Percentiles rank a stretch among this genome's conserved stretches.
Evolutionary conservation across 208 protist species (phyloP).

Genomic region (Strigomonas culicis): DNA sequence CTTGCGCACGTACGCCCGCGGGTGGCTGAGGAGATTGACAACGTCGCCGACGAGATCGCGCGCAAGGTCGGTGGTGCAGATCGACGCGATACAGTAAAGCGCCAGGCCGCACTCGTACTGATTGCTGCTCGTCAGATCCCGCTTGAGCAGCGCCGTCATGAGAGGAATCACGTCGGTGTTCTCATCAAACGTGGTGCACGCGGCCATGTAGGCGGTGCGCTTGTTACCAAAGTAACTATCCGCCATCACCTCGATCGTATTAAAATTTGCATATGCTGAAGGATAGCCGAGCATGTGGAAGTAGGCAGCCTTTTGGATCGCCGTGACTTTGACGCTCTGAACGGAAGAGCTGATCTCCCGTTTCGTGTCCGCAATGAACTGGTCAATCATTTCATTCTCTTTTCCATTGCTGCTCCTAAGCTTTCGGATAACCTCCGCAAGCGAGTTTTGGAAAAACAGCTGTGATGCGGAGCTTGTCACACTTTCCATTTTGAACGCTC

Average conservation of each 20-base stretch:
- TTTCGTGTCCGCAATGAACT: conserved; percentile 92
- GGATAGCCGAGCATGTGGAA: conserved; percentile 98
- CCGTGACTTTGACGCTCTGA: conserved; percentile 90
- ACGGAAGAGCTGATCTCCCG: conserved; percentile 90
- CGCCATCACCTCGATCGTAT: conserved; percentile 96
- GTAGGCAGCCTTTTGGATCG: conserved; percentile 97
- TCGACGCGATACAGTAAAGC: conserved; percentile 94
- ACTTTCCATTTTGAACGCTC: conserved; percentile 10
- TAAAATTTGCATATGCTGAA: conserved; percentile 95
- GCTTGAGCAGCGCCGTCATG: conserved; percentile 96
- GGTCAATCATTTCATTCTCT: conserved; percentile 92
- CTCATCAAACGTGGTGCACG: conserved; percentile 93
- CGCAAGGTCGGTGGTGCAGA: conserved; percentile 96
- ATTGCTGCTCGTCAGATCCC: conserved; percentile 93
- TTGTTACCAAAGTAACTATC: conserved; percentile 78
- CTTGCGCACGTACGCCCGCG: conserved; percentile 94
- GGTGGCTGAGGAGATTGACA: conserved; percentile 89
- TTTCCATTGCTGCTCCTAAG: conserved; percentile 81
- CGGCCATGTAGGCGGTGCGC: conserved; percentile 94
- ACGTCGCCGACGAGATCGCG: conserved; percentile 95
- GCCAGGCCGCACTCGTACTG: conserved; percentile 95
- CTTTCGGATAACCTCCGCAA: conserved; percentile 95
- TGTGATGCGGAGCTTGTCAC: conserved; percentile 39
- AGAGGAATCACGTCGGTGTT: conserved; percentile 96
- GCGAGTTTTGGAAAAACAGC: conserved; percentile 80